A percentile compares a stretch with the other conserved stretches of the same genome.
Conservation (phyloP, 306 rosid genomes). For the Vigna unguiculata region DNA sequence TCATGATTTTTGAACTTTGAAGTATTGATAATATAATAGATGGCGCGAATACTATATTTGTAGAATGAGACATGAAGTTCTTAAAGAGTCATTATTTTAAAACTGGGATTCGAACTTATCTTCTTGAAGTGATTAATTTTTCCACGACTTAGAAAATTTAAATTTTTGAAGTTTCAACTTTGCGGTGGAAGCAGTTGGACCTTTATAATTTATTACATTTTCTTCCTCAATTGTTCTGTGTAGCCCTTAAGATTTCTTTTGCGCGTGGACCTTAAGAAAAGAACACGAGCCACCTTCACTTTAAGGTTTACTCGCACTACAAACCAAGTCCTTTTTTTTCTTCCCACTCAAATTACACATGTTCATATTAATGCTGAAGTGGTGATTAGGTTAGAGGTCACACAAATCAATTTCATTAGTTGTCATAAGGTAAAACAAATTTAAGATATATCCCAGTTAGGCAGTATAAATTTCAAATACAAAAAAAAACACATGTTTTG, state of each 20-base stretch:
- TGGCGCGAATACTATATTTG: neutral
- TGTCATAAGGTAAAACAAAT: neutral
- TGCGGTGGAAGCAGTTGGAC: slow-evolving; percentile 84
- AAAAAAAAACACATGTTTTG: no score
- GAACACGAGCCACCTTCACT: slow-evolving; percentile 43
- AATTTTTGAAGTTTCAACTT: slow-evolving; percentile 47
- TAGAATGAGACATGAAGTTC: neutral
- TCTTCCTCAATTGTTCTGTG: slow-evolving; percentile 31
- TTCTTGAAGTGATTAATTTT: slow-evolving; percentile 50
- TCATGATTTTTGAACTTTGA: slow-evolving; percentile 38
- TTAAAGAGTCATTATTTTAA: slow-evolving; percentile 34
- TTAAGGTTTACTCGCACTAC: slow-evolving; percentile 52
- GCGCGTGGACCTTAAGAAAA: slow-evolving; percentile 81
- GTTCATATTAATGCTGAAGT: slow-evolving; percentile 32
- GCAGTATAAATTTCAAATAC: no score
- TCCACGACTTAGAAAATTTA: slow-evolving; percentile 44
- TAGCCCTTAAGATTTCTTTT: slow-evolving; percentile 49
- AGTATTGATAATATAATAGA: slow-evolving; percentile 25
- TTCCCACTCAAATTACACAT: neutral
- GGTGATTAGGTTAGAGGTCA: slow-evolving; percentile 17
- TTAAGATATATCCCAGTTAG: neutral
- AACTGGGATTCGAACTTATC: slow-evolving; percentile 38
- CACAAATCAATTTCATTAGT: neutral
- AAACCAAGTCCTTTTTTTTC: slow-evolving; percentile 11
- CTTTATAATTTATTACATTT: slow-evolving; percentile 39